Percentiles rank a stretch among this genome's conserved stretches.
These are phyloP conservation scores for Syzygium aqueum DNA, from an alignment of 345 rosid species.

Conservation along the genomic window DNA sequence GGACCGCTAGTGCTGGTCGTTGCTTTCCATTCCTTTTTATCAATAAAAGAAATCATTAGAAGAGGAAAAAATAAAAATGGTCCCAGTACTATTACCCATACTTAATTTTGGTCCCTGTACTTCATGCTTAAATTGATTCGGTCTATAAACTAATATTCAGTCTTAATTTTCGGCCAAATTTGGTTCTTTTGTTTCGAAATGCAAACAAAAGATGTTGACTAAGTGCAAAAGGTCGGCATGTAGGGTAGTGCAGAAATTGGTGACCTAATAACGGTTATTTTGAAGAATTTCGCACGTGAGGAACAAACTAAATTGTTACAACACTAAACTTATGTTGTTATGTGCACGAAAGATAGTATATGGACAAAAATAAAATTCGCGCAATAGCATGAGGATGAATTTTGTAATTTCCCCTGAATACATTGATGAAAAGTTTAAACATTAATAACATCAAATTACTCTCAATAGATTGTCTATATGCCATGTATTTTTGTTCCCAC, in stretches of 20 bases:
- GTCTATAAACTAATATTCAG: rapidly evolving
- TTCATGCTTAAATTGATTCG: background rate
- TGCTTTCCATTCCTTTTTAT: background rate
- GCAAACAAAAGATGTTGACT: background rate
- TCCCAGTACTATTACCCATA: background rate
- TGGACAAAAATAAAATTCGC: background rate
- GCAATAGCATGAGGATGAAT: background rate
- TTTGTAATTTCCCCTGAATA: background rate
- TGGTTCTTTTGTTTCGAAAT: background rate
- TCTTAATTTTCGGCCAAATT: background rate
- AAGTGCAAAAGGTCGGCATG: background rate
- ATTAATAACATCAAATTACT: background rate
- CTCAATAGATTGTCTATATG: background rate
- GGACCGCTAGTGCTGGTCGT: rapidly evolving
- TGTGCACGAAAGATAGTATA: too few species aligned
- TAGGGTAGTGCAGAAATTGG: background rate
- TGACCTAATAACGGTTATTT: background rate
- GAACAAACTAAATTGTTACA: too few species aligned
- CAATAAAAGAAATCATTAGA: background rate
- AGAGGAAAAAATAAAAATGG: background rate
- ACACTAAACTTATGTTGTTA: too few species aligned
- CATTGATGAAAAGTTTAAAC: background rate
- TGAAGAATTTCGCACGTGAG: too few species aligned
- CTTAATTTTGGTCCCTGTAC: background rate
- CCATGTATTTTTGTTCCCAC: background rate